Evolutionary conservation across 352 stramenopile species (phyloP).

Genomic region (Phytophthora lateralis): DNA sequence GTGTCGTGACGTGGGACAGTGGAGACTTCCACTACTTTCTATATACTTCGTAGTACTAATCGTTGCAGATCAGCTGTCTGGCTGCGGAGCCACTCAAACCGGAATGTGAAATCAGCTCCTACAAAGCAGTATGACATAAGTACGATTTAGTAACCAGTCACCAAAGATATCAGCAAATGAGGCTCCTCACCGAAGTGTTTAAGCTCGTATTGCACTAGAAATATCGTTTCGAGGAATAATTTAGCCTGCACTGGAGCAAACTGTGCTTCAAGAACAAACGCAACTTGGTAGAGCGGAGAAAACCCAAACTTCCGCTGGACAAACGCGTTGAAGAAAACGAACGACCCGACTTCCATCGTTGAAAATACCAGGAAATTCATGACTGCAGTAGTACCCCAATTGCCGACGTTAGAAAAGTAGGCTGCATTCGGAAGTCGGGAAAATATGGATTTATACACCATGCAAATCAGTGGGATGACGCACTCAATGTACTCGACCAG

Average conservation of each 20-base stretch:
- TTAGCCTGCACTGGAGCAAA: constrained; percentile 8
- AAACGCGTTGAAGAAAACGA: constrained; percentile 3
- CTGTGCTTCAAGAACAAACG: constrained; percentile 44
- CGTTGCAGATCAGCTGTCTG: too few species aligned
- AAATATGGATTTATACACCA: constrained; percentile 34
- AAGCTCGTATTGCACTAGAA: constrained; percentile 23
- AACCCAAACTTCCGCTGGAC: constrained; percentile 38
- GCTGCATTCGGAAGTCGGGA: constrained; percentile 33
- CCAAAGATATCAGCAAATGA: neutral
- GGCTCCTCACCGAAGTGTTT: constrained; percentile 11
- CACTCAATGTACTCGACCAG: constrained; percentile 37
- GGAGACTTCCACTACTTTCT: constrained; percentile 82
- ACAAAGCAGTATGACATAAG: neutral
- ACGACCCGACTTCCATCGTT: constrained; percentile 35
- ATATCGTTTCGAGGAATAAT: constrained; percentile 7
- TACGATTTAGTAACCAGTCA: neutral
- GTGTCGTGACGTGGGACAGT: constrained; percentile 75
- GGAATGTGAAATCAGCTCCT: constrained; percentile 17
- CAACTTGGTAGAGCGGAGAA: constrained; percentile 37
- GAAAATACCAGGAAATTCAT: constrained; percentile 25
- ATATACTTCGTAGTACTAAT: too few species aligned
- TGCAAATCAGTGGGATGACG: constrained; percentile 36
- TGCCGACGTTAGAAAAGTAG: constrained; percentile 33
- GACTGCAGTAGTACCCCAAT: constrained; percentile 5
- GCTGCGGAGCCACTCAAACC: constrained; percentile 10